phyloP scores from a whole-genome alignment of 768 basidiomycete species.

The Dictyophora rubrovolvata region DNA sequence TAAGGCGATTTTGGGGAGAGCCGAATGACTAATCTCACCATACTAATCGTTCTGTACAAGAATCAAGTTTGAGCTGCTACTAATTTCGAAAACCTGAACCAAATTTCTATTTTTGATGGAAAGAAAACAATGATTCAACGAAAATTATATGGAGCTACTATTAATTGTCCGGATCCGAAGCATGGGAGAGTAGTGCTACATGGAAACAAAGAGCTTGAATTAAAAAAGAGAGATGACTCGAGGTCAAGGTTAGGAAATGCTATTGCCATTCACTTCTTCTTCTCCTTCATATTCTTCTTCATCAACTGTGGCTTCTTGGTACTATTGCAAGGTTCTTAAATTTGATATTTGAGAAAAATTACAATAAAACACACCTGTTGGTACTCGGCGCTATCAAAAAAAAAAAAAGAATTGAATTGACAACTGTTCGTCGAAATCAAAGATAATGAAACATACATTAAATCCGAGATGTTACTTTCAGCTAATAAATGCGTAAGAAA shows the following conservation, averaged over 20 bases:
- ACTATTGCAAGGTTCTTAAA: slow-evolving; percentile 25
- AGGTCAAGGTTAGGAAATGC: slow-evolving; percentile 7
- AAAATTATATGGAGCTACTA: neutral
- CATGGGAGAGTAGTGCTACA: too few species aligned
- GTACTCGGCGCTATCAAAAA: slow-evolving; percentile 63
- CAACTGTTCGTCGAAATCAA: neutral
- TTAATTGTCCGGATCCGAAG: neutral
- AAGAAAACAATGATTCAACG: neutral
- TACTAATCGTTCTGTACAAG: neutral
- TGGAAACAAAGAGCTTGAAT: neutral
- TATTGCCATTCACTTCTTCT: slow-evolving; percentile 21
- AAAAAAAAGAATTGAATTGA: slow-evolving; percentile 2
- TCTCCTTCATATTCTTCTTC: slow-evolving; percentile 31
- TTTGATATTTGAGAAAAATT: neutral
- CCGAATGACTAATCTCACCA: neutral
- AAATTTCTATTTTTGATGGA: neutral
- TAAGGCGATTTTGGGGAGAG: slow-evolving; percentile 15
- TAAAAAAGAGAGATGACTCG: neutral
- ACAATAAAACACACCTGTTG: slow-evolving; percentile 50
- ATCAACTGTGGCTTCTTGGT: slow-evolving; percentile 47
- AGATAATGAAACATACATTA: slow-evolving; percentile 50
- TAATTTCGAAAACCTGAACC: too few species aligned
- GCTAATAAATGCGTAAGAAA: slow-evolving; percentile 26
- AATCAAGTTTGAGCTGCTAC: neutral
- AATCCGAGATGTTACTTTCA: slow-evolving; percentile 70